These are phyloP conservation scores for Flaveria bidentis DNA, from an alignment of 129 eudicot genomes.

Conservation along the genomic window DNA sequence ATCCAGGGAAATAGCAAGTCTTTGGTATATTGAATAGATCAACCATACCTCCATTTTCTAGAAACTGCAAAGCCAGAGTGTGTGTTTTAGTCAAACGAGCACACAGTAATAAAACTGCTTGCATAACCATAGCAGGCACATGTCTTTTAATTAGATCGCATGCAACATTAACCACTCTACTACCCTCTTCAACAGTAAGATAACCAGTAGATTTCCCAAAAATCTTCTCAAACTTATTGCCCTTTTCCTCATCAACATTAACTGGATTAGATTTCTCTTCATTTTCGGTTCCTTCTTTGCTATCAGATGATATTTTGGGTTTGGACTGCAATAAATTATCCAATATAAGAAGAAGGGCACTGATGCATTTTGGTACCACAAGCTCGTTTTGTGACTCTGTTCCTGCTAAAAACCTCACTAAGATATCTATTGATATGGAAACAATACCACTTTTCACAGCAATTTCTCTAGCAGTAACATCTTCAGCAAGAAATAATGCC, in stretches of 20 bases:
- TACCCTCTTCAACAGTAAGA: slow-evolving; percentile 84
- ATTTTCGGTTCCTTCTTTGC: slow-evolving; percentile 46
- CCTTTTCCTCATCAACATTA: slow-evolving; percentile 41
- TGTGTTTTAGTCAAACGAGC: slow-evolving; percentile 95
- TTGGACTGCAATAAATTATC: slow-evolving; percentile 76
- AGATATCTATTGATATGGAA: slow-evolving; percentile 56
- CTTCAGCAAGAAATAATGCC: slow-evolving; percentile 86
- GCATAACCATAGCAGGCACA: slow-evolving; percentile 88
- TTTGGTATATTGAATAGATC: slow-evolving; percentile 82
- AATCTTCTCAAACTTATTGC: slow-evolving; percentile 53
- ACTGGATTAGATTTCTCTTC: slow-evolving; percentile 43
- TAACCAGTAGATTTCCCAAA: slow-evolving; percentile 88
- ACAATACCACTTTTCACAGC: slow-evolving; percentile 71
- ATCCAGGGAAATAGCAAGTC: slow-evolving; percentile 84
- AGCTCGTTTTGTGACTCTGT: slow-evolving; percentile 47
- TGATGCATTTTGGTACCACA: slow-evolving; percentile 65
- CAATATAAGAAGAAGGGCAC: slow-evolving; percentile 87
- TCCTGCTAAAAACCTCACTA: slow-evolving; percentile 53
- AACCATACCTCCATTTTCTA: slow-evolving; percentile 78
- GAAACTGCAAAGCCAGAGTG: slow-evolving; percentile 67
- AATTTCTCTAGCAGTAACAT: slow-evolving; percentile 64
- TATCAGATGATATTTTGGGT: slow-evolving; percentile 60
- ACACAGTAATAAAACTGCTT: slow-evolving; percentile 86
- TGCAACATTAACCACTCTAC: slow-evolving; percentile 56
- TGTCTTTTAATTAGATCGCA: slow-evolving; percentile 79